Evolutionary conservation across 176 grass and related monocot genomes (phyloP).

Genomic region (Cenchrus americanus): DNA sequence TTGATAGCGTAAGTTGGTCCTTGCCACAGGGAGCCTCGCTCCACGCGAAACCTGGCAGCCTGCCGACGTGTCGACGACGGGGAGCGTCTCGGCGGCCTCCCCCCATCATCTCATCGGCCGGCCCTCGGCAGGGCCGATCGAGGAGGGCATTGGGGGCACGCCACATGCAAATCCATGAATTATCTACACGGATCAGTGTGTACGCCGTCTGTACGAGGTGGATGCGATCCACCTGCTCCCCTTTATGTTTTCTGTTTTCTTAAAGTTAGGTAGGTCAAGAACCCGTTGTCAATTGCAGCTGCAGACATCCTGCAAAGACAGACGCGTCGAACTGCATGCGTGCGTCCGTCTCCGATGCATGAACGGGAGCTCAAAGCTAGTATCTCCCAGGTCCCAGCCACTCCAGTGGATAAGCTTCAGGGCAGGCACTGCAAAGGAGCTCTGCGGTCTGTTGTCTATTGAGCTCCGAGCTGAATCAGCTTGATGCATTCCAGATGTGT

Average conservation of each 20-base stretch:
- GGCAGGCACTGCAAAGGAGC: too few species aligned
- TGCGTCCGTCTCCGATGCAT: too few species aligned
- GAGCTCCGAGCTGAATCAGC: too few species aligned
- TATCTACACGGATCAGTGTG: not conserved
- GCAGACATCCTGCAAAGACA: not conserved
- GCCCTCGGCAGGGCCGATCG: too few species aligned
- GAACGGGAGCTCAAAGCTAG: not conserved
- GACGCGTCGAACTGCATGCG: not conserved
- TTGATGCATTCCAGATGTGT: too few species aligned
- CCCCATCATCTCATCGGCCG: not conserved
- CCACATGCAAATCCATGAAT: slow-evolving; percentile 7
- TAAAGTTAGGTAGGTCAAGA: not conserved
- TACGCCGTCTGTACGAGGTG: not conserved
- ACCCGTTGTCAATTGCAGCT: not conserved
- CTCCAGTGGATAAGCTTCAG: not conserved
- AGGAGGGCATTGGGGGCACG: not conserved
- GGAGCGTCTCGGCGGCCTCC: not conserved
- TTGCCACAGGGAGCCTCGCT: slow-evolving; percentile 41
- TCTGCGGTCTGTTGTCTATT: too few species aligned
- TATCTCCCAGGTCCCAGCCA: not conserved
- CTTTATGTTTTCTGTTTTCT: not conserved
- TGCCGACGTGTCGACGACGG: slow-evolving; percentile 22
- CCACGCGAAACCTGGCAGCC: not conserved
- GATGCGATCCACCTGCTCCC: not conserved
- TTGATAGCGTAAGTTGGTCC: slow-evolving; percentile 26